phyloP scores from a whole-genome alignment of 371 early-diverging fungal species.

The Umbelopsis sp. region DNA sequence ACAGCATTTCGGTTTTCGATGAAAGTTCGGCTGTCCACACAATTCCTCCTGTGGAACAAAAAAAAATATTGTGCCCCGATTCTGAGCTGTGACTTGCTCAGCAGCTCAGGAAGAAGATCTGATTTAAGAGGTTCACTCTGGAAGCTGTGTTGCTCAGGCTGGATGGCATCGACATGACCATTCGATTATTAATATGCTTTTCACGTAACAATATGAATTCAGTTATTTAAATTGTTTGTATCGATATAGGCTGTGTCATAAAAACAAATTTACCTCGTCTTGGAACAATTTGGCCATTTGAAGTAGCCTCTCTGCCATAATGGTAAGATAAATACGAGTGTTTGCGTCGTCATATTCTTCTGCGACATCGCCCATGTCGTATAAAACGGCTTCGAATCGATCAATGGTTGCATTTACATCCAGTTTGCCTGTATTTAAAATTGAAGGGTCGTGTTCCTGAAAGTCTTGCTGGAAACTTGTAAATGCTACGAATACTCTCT shows the following conservation, averaged over 20 bases:
- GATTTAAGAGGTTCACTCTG: constrained; percentile 6
- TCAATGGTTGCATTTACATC: neutral
- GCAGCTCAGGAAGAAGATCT: neutral
- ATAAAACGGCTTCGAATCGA: constrained; percentile 1
- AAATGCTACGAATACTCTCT: neutral
- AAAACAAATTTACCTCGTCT: neutral
- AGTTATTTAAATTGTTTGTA: too few species aligned
- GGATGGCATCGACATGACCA: constrained; percentile 7
- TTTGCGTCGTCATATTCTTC: neutral
- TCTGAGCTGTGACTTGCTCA: constrained; percentile 13
- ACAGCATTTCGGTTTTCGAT: constrained; percentile 68
- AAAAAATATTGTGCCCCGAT: neutral
- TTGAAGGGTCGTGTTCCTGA: neutral
- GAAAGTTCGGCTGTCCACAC: neutral
- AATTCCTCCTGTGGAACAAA: neutral
- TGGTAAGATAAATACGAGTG: constrained; percentile 9
- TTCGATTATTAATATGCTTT: constrained; percentile 9
- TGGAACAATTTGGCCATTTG: neutral
- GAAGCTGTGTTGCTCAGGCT: constrained; percentile 4
- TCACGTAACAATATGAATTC: neutral
- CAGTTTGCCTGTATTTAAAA: neutral
- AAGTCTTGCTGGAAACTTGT: neutral
- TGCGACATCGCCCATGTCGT: constrained; percentile 7
- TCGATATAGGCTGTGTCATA: neutral
- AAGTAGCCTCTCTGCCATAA: constrained; percentile 7